Evolutionary conservation across 2,329 filamentous ascomycete species (phyloP).

Genomic region (Fonsecaea erecta): DNA sequence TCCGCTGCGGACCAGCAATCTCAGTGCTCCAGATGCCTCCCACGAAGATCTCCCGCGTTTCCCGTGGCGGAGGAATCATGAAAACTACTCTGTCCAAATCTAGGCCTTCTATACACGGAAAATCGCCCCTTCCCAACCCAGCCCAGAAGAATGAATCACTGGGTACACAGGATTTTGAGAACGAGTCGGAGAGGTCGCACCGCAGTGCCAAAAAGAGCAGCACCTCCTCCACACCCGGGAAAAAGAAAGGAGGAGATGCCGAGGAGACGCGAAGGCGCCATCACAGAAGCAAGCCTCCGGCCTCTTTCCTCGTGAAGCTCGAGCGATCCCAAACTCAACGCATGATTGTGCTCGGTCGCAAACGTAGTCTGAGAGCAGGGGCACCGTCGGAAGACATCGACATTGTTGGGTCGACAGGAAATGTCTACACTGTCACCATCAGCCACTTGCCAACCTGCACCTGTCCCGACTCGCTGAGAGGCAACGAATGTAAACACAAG

Average conservation of each 20-base stretch:
- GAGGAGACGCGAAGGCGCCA: slow-evolving; percentile 48
- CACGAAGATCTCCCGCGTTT: not conserved
- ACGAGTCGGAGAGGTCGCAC: not conserved
- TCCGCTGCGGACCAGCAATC: not conserved
- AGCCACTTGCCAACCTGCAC: slow-evolving; percentile 57
- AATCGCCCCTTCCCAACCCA: not conserved
- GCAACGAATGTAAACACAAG: slow-evolving; percentile 64
- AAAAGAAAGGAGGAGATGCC: not conserved
- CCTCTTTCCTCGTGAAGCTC: slow-evolving; percentile 53
- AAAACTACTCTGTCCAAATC: not conserved
- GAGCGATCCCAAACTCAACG: slow-evolving; percentile 55
- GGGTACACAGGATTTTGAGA: not conserved
- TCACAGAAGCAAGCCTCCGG: slow-evolving; percentile 52
- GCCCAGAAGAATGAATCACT: not conserved
- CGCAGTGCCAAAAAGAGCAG: not conserved
- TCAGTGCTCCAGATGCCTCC: not conserved
- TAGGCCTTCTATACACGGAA: not conserved
- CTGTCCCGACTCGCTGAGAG: slow-evolving; percentile 60
- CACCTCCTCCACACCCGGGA: not conserved
- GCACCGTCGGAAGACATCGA: slow-evolving; percentile 57
- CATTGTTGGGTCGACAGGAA: slow-evolving; percentile 65
- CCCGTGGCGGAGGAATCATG: not conserved
- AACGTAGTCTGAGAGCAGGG: slow-evolving; percentile 49
- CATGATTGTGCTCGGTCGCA: slow-evolving; percentile 63
- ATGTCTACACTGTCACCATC: slow-evolving; percentile 63